phyloP scores from a whole-genome alignment of 1,139 yeast genomes.

The Yamadazyma sp. region DNA sequence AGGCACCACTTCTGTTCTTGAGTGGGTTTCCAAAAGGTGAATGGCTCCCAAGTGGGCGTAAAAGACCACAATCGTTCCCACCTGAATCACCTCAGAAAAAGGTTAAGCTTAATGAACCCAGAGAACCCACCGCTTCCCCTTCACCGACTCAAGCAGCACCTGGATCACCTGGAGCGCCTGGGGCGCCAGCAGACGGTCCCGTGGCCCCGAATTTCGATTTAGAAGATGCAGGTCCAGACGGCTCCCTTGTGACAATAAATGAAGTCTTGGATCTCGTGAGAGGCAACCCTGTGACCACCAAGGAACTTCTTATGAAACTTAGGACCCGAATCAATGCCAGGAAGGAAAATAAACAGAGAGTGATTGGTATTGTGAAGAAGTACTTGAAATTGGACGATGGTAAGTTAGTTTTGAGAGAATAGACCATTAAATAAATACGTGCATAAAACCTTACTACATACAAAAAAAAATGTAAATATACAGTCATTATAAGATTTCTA shows the following conservation, averaged over 20 bases:
- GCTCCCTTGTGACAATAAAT: constrained; percentile 57
- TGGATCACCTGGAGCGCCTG: too few relatives aligned
- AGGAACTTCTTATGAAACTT: constrained; percentile 60
- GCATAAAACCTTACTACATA: not conserved
- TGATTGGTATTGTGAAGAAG: constrained; percentile 68
- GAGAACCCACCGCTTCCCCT: constrained; percentile 18
- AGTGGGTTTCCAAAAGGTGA: constrained; percentile 74
- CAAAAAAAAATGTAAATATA: constrained; percentile 2
- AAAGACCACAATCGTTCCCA: constrained; percentile 24
- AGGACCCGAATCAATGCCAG: constrained; percentile 66
- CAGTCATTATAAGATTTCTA: constrained; percentile 45
- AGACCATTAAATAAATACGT: constrained; percentile 4
- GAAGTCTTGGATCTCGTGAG: constrained; percentile 71
- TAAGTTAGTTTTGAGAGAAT: constrained; percentile 57
- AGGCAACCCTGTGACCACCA: constrained; percentile 62
- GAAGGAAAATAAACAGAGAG: constrained; percentile 65
- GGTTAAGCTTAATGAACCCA: constrained; percentile 12
- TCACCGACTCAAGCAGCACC: constrained; percentile 8
- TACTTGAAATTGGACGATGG: constrained; percentile 69
- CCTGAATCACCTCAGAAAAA: constrained; percentile 40
- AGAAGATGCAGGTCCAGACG: constrained; percentile 41
- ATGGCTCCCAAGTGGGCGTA: constrained; percentile 74
- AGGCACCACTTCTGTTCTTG: constrained; percentile 61
- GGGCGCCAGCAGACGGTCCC: not conserved
- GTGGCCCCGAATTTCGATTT: constrained; percentile 22